Percentiles rank a stretch among this genome's conserved stretches.
These are phyloP conservation scores for Phalaenopsis aphrodite DNA, from an alignment of 106 monocot genomes.

Conservation along the genomic window DNA sequence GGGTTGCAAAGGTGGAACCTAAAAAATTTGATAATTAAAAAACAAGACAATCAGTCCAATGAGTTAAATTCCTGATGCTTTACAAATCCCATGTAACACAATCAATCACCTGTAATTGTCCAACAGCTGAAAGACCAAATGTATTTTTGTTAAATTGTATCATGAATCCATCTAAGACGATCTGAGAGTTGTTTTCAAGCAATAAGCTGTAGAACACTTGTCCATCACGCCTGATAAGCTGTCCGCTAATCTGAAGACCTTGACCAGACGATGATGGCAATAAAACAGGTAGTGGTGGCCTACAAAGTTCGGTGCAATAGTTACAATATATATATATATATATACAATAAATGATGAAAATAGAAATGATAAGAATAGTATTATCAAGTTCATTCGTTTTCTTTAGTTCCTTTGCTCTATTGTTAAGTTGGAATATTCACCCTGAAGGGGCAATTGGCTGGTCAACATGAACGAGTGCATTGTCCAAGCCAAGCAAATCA, in stretches of 20 bases:
- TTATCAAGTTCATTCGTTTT: not conserved
- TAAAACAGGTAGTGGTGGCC: conserved; percentile 77
- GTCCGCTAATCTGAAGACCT: conserved; percentile 91
- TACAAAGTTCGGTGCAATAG: conserved; percentile 16
- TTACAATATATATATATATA: not conserved
- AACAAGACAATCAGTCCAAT: not conserved
- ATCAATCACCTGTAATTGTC: conserved; percentile 61
- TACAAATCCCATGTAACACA: not conserved
- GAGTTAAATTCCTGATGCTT: not conserved
- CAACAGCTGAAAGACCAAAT: conserved; percentile 85
- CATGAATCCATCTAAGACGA: conserved; percentile 85
- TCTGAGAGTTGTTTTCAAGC: conserved; percentile 73
- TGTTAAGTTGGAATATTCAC: conserved; percentile 25
- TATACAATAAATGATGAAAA: not conserved
- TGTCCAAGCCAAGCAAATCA: conserved; percentile 87
- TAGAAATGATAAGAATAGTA: not conserved
- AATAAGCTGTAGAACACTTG: conserved; percentile 74
- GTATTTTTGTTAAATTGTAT: conserved; percentile 98
- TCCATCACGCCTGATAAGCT: conserved; percentile 72
- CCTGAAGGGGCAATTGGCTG: conserved; percentile 57
- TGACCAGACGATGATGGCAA: conserved; percentile 82
- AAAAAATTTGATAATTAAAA: not conserved
- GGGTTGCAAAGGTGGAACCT: conserved; percentile 76
- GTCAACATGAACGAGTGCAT: conserved; percentile 70
- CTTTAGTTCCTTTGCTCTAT: not conserved